These are phyloP conservation scores for Arxiozyma telluris DNA, from an alignment of 1,139 yeast species.

Conservation along the genomic window DNA sequence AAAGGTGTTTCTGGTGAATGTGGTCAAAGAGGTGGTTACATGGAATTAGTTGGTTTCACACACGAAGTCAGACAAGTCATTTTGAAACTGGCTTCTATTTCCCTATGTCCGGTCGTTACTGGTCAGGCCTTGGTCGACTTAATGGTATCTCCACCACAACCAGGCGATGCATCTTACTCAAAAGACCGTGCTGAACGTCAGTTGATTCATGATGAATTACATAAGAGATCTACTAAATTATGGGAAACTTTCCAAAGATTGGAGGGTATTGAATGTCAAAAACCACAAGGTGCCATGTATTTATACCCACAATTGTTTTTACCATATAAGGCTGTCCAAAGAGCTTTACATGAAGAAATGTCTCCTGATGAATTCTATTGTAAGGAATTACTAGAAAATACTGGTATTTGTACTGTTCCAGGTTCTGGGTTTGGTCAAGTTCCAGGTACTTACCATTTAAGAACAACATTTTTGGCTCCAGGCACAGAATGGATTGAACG, in stretches of 20 bases:
- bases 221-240: slow-evolving; percentile 52
- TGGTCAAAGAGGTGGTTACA: slow-evolving; percentile 98
- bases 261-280: slow-evolving; percentile 77
- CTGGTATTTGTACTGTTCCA: slow-evolving; percentile 98
- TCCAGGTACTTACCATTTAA: slow-evolving; percentile 77
- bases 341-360: slow-evolving; percentile 47
- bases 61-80: slow-evolving; percentile 61
- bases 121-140: slow-evolving; percentile 90
- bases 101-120: slow-evolving; percentile 85
- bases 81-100: slow-evolving; percentile 79
- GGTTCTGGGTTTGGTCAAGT: slow-evolving; percentile 96
- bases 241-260: slow-evolving; percentile 62
- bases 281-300: slow-evolving; percentile 97
- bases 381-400: slow-evolving; percentile 63
- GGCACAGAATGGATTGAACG: slow-evolving; percentile 78
- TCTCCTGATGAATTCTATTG: slow-evolving; percentile 85
- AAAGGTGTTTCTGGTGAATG: slow-evolving; percentile 97
- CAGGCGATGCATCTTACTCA: slow-evolving; percentile 69
- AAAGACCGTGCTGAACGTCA: slow-evolving; percentile 53
- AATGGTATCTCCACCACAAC: slow-evolving; percentile 84
- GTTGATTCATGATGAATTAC: slow-evolving; percentile 53
- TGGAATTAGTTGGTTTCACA: slow-evolving; percentile 81
- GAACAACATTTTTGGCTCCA: slow-evolving; percentile 95
- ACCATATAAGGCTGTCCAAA: slow-evolving; percentile 50
- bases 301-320: slow-evolving; percentile 73